A percentile compares a stretch with the other conserved stretches of the same genome.
These are phyloP conservation scores for Lachnellula arida DNA, from an alignment of 2,329 filamentous ascomycete genomes.

Conservation along the genomic window DNA sequence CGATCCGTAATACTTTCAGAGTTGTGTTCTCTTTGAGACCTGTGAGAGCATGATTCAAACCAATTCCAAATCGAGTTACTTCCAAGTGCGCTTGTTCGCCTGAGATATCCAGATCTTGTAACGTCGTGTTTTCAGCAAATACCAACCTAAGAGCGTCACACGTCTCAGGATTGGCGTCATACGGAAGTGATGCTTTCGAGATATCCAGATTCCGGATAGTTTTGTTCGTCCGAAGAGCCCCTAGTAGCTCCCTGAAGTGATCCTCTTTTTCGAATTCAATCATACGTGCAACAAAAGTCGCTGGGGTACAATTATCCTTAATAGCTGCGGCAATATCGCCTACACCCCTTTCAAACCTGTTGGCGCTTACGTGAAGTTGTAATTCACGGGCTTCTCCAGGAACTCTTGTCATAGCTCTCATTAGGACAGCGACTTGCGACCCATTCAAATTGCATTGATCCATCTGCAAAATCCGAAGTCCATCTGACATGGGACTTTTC, in stretches of 20 bases:
- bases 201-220: conserved; percentile 63
- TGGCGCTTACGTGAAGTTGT: conserved; percentile 60
- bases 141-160: conserved; percentile 58
- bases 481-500: conserved; percentile 53
- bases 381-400: conserved; percentile 49
- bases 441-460: conserved; percentile 65
- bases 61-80: conserved; percentile 62
- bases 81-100: conserved; percentile 69
- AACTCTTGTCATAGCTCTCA: conserved; percentile 55
- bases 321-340: conserved; percentile 49
- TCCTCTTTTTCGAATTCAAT: conserved; percentile 50
- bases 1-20: conserved; percentile 57
- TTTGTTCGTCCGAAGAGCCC: conserved; percentile 57
- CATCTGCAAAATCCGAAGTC: conserved; percentile 56
- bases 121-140: conserved; percentile 62
- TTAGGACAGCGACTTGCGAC: conserved; percentile 57
- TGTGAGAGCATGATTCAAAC: conserved; percentile 60
- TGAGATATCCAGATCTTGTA: conserved; percentile 65
- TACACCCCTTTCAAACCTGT: conserved; percentile 45
- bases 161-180: conserved; percentile 63
- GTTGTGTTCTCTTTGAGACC: conserved; percentile 61
- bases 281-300: conserved; percentile 61
- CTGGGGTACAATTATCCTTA: conserved; percentile 49
- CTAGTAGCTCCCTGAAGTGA: conserved; percentile 55
- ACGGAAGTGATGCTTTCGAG: conserved; percentile 64